phyloP scores from a whole-genome alignment of 2,329 filamentous ascomycete species.

The Dryadomyces quercivorus region DNA sequence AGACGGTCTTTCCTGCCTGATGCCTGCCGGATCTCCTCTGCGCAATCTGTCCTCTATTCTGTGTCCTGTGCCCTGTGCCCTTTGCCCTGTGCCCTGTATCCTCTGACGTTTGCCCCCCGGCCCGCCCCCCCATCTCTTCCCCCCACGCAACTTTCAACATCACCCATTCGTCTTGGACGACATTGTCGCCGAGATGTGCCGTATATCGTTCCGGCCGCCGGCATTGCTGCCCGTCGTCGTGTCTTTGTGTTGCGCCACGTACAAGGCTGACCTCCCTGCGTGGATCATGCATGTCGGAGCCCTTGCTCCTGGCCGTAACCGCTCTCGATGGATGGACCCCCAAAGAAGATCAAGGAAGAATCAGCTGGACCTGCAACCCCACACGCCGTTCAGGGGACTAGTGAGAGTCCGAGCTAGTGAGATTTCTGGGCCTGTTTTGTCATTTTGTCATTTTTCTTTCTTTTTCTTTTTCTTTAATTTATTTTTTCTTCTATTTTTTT shows the following conservation, averaged over 20 bases:
- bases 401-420: neutral
- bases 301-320: neutral
- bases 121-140: too few relatives aligned
- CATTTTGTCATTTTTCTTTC: neutral
- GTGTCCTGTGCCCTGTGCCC: too few relatives aligned
- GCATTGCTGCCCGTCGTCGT: too few relatives aligned
- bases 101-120: too few relatives aligned
- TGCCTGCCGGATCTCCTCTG: too few relatives aligned
- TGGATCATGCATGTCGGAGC: neutral
- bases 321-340: neutral
- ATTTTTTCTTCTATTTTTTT: neutral
- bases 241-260: neutral
- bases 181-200: too few relatives aligned
- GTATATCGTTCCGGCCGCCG: too few relatives aligned
- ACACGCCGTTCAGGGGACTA: neutral
- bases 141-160: too few relatives aligned
- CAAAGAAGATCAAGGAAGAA: neutral
- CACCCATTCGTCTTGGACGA: too few relatives aligned
- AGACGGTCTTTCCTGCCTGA: too few relatives aligned
- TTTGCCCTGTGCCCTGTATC: too few relatives aligned
- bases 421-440: neutral
- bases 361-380: neutral
- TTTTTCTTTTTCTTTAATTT: neutral
- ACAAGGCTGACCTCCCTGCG: neutral
- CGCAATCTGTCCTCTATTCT: too few relatives aligned